Evolutionary conservation across 2,329 filamentous ascomycete genomes (phyloP).

Genomic region (Fusarium sp.): DNA sequence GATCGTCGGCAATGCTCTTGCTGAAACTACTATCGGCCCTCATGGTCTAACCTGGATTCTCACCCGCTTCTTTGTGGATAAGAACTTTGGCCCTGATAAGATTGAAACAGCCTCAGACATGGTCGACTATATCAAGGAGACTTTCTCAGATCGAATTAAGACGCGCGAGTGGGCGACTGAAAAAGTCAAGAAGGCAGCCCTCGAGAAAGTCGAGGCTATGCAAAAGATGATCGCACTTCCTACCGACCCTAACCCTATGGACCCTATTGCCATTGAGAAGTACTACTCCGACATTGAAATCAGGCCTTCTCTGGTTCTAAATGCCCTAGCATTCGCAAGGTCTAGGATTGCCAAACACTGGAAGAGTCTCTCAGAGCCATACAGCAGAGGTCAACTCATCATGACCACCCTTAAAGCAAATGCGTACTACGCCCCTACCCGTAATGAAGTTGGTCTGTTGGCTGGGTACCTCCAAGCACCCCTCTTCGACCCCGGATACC

Average conservation of each 20-base stretch:
- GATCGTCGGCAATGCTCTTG: not conserved
- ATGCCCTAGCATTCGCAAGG: constrained; percentile 62
- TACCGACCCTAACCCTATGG: constrained; percentile 70
- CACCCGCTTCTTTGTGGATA: constrained; percentile 77
- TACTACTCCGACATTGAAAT: constrained; percentile 69
- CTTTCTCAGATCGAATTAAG: constrained; percentile 71
- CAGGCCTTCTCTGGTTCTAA: constrained; percentile 66
- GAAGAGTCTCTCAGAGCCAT: constrained; percentile 69
- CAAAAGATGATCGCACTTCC: constrained; percentile 77
- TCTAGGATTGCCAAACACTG: constrained; percentile 64
- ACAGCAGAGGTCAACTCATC: constrained; percentile 69
- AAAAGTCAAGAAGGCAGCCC: constrained; percentile 68
- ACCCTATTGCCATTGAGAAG: constrained; percentile 64
- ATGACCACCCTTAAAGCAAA: constrained; percentile 73
- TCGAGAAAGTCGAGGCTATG: constrained; percentile 74
- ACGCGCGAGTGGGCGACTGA: constrained; percentile 73
- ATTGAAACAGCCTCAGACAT: constrained; percentile 76
- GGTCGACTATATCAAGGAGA: constrained; percentile 75
- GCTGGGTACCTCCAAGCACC: constrained; percentile 75
- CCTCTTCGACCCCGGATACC: constrained; percentile 71
- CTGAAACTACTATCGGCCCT: not conserved
- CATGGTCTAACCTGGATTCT: constrained; percentile 72
- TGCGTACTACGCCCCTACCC: constrained; percentile 72
- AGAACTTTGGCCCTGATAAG: constrained; percentile 73
- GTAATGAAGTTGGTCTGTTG: constrained; percentile 74